Conservation (phyloP, 225 moss, liverwort and hornwort species). For the Physcomitrellopsis africana region DNA sequence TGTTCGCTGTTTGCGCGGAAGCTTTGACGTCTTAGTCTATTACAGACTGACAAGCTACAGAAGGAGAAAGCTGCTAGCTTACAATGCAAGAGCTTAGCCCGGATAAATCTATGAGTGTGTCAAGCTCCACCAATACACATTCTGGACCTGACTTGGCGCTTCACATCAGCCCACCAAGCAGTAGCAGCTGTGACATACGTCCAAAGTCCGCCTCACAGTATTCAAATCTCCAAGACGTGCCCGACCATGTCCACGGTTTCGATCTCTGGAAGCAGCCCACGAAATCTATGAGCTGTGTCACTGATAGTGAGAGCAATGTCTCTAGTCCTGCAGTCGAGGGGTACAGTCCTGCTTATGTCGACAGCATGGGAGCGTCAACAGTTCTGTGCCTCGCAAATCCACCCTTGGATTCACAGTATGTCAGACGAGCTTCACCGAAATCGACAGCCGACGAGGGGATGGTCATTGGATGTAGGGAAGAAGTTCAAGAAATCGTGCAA, state of each 20-base stretch:
- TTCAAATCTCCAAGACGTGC: slow-evolving; percentile 46
- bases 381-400: slow-evolving; percentile 79
- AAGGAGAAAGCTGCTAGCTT: slow-evolving; percentile 13
- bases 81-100: slow-evolving; percentile 43
- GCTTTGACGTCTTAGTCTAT: not conserved
- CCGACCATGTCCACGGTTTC: slow-evolving; percentile 84
- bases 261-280: slow-evolving; percentile 78
- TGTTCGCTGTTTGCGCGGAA: slow-evolving; percentile 1
- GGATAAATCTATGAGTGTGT: slow-evolving; percentile 48
- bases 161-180: slow-evolving; percentile 85
- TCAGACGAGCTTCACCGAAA: slow-evolving; percentile 31
- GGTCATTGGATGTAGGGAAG: slow-evolving; percentile 32
- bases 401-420: slow-evolving; percentile 46
- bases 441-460: slow-evolving; percentile 35
- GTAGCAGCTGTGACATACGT: slow-evolving; percentile 30
- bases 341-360: slow-evolving; percentile 16
- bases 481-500: slow-evolving; percentile 36
- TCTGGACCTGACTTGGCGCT: slow-evolving; percentile 82
- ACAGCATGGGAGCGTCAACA: slow-evolving; percentile 76
- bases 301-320: slow-evolving; percentile 60
- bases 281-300: slow-evolving; percentile 59
- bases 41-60: slow-evolving; percentile 12
- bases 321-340: slow-evolving; percentile 52
- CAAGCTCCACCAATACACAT: slow-evolving; percentile 25
- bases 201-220: slow-evolving; percentile 41